A percentile compares a stretch with the other conserved stretches of the same genome.
Evolutionary conservation across 176 grass and related monocot species (phyloP).

Genomic region (Paspalum vaginatum): DNA sequence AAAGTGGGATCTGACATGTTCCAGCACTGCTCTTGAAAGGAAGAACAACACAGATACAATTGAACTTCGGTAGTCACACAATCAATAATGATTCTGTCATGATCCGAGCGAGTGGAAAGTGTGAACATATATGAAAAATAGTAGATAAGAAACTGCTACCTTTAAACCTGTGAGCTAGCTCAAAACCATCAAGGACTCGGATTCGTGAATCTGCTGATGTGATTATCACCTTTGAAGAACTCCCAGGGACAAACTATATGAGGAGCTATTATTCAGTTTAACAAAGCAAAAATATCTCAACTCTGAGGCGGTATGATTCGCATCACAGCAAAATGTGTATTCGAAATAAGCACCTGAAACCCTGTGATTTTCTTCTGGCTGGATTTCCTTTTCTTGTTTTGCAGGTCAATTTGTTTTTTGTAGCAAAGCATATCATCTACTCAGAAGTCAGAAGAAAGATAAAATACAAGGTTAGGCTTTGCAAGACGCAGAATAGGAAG

Average conservation of each 20-base stretch:
- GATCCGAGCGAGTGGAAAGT: constrained; percentile 15
- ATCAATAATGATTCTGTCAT: constrained; percentile 31
- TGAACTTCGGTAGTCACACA: constrained; percentile 24
- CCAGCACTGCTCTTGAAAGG: constrained; percentile 26
- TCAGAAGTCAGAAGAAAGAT: constrained; percentile 24
- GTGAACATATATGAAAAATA: constrained; percentile 8
- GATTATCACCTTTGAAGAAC: constrained; percentile 87
- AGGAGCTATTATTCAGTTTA: constrained; percentile 47
- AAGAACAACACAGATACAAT: constrained; percentile 32
- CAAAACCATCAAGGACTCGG: constrained; percentile 67
- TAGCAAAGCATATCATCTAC: constrained; percentile 88
- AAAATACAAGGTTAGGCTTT: constrained; percentile 23
- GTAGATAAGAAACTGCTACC: constrained; percentile 40
- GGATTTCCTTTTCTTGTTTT: constrained; percentile 91
- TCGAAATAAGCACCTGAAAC: constrained; percentile 74
- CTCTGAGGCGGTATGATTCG: constrained; percentile 28
- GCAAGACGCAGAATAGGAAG: not conserved
- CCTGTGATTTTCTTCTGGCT: constrained; percentile 96
- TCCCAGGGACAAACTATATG: constrained; percentile 89
- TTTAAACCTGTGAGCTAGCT: constrained; percentile 92
- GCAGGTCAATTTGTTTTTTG: constrained; percentile 72
- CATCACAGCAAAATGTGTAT: constrained; percentile 35
- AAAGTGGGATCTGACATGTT: constrained; percentile 34
- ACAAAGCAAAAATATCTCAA: constrained; percentile 31
- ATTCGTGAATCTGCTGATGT: constrained; percentile 97